These are phyloP conservation scores for Rhodocollybia butyracea DNA, from an alignment of 768 basidiomycete genomes.

Conservation along the genomic window DNA sequence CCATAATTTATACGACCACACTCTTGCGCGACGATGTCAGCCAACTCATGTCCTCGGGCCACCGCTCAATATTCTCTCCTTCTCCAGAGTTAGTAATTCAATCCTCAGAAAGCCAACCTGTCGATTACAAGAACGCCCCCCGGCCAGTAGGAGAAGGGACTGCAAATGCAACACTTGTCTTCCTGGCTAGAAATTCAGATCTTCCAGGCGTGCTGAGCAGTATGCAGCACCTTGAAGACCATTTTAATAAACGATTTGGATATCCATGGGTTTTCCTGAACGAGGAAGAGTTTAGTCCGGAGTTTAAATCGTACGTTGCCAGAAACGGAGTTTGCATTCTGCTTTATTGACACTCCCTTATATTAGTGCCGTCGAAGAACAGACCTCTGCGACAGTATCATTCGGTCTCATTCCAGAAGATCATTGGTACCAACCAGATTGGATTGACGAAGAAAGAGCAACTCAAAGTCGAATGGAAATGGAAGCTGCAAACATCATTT, in stretches of 20 bases:
- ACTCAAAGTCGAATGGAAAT: constrained; percentile 54
- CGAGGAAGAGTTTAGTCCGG: constrained; percentile 73
- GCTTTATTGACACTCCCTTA: neutral
- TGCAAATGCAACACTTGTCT: constrained; percentile 38
- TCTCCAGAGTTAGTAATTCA: no score
- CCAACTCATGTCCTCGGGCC: no score
- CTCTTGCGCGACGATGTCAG: neutral
- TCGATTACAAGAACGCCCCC: neutral
- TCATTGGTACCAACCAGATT: constrained; percentile 76
- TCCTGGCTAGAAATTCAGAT: constrained; percentile 67
- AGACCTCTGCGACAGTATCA: constrained; percentile 26
- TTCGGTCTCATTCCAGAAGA: constrained; percentile 67
- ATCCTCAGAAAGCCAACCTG: no score
- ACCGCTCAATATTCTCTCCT: no score
- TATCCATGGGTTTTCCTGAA: constrained; percentile 93
- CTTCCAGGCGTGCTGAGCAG: constrained; percentile 55
- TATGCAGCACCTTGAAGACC: constrained; percentile 73
- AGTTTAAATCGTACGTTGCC: constrained; percentile 57
- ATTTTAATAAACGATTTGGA: constrained; percentile 73
- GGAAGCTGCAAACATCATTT: constrained; percentile 45
- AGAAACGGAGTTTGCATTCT: no score
- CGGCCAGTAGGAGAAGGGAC: neutral
- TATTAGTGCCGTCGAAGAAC: neutral
- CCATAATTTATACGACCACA: neutral
- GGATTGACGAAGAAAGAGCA: constrained; percentile 74